phyloP scores from a whole-genome alignment of 768 basidiomycete species.

The Naganishia antarctica region DNA sequence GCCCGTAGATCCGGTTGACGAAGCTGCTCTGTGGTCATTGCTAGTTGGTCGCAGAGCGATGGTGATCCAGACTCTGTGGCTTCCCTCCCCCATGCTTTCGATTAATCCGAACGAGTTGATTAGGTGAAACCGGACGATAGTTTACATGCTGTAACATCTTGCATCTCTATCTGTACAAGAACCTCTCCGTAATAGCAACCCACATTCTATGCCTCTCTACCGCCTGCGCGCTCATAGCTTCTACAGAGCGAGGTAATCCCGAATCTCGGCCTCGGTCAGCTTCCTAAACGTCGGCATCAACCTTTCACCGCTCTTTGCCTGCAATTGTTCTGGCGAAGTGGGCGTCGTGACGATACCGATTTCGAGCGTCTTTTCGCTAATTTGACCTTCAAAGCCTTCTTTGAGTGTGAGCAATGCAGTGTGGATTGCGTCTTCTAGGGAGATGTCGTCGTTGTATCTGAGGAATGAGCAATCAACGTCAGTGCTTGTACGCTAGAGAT shows the following conservation, averaged over 20 bases:
- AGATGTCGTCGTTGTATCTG: conserved; percentile 99
- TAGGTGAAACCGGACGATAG: no score
- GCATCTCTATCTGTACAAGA: conserved; percentile 10
- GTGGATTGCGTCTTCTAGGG: conserved; percentile 96
- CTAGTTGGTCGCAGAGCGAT: no score
- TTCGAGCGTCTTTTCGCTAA: conserved; percentile 99
- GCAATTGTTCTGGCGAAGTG: conserved; percentile 57
- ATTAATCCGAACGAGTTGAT: no score
- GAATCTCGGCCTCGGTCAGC: conserved; percentile 90
- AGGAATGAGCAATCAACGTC: conserved; percentile 16
- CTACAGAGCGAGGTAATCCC: conserved; percentile 70
- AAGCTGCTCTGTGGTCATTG: no score
- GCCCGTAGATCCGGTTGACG: no score
- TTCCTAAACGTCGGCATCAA: conserved; percentile 87
- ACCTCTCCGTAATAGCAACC: background rate
- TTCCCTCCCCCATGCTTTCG: no score
- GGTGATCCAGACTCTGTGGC: no score
- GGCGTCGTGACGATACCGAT: conserved; percentile 93
- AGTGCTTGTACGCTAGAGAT: background rate
- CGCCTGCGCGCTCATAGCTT: background rate
- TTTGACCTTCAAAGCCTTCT: conserved; percentile 99
- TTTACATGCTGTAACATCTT: background rate
- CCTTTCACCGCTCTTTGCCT: conserved; percentile 66
- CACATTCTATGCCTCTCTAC: no score
- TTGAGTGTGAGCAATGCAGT: conserved; percentile 95